phyloP scores from a whole-genome alignment of 2,329 filamentous ascomycete genomes.

The Xenoacremonium recifei region DNA sequence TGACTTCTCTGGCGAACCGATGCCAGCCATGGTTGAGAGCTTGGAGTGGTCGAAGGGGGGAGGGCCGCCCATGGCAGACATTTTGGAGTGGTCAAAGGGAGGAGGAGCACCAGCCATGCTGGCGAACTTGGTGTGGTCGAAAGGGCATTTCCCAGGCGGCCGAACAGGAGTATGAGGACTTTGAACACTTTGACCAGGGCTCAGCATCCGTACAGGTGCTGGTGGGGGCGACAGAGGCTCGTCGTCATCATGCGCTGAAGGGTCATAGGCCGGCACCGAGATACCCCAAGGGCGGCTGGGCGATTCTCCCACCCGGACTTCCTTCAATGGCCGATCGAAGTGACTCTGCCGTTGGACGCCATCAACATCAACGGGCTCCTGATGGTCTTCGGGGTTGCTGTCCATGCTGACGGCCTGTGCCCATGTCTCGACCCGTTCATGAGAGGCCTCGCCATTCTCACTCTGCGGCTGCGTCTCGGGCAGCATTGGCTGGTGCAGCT shows the following conservation, averaged over 20 bases:
- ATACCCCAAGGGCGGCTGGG: slow-evolving; percentile 94
- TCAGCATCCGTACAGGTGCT: slow-evolving; percentile 53
- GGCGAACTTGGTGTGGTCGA: slow-evolving; percentile 49
- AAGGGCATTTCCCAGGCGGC: slow-evolving; percentile 54
- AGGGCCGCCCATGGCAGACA: slow-evolving; percentile 10
- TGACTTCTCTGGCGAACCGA: slow-evolving; percentile 12
- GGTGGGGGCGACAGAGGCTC: slow-evolving; percentile 56
- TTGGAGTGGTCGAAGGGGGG: background rate
- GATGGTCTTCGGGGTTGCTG: slow-evolving; percentile 29
- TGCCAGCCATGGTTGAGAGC: slow-evolving; percentile 6
- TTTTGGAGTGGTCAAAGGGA: slow-evolving; percentile 12
- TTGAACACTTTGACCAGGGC: slow-evolving; percentile 30
- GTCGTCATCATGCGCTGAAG: slow-evolving; percentile 33
- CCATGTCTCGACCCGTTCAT: slow-evolving; percentile 81
- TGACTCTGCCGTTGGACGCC: slow-evolving; percentile 65
- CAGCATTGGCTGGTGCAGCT: slow-evolving; percentile 85
- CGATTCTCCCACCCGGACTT: slow-evolving; percentile 89
- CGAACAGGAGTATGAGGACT: slow-evolving; percentile 24
- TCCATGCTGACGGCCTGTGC: slow-evolving; percentile 70
- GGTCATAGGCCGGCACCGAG: slow-evolving; percentile 64
- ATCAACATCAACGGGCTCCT: slow-evolving; percentile 34
- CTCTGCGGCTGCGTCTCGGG: slow-evolving; percentile 47
- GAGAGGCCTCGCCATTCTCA: slow-evolving; percentile 53
- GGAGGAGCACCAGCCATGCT: slow-evolving; percentile 29
- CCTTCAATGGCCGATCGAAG: slow-evolving; percentile 83